phyloP scores from a whole-genome alignment of 306 rosid species.

The Boehmeria nivea region DNA sequence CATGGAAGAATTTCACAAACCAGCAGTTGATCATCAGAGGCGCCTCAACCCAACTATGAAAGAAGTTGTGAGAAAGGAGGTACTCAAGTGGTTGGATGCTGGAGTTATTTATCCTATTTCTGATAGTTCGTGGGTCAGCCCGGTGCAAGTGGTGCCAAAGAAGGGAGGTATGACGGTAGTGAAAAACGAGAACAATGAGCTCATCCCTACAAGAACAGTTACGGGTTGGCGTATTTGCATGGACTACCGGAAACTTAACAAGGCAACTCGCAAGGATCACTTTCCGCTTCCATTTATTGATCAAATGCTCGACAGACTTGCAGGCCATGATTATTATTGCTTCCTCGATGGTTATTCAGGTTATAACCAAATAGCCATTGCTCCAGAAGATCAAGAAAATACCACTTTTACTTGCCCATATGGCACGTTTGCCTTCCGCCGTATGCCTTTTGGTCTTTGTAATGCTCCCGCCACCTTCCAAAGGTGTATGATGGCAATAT shows the following conservation, averaged over 20 bases:
- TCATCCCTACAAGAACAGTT: background rate
- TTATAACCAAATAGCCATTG: background rate
- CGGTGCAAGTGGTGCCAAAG: background rate
- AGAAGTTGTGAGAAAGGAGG: too few relatives aligned
- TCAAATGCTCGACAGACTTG: background rate
- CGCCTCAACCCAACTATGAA: too few relatives aligned
- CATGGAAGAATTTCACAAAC: too few relatives aligned
- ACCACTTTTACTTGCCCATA: background rate
- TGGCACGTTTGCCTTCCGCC: background rate
- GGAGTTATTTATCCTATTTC: too few relatives aligned
- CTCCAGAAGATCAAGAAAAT: background rate
- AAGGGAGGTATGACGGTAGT: background rate
- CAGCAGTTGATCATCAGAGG: too few relatives aligned
- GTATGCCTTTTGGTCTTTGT: background rate
- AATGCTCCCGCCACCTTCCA: background rate
- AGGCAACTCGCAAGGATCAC: background rate
- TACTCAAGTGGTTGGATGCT: too few relatives aligned
- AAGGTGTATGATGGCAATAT: background rate
- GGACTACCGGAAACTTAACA: background rate
- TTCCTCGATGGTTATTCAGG: background rate
- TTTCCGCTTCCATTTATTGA: background rate
- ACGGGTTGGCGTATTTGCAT: background rate
- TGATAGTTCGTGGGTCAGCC: background rate
- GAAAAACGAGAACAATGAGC: background rate
- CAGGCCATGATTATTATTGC: background rate